phyloP scores from a whole-genome alignment of 1,139 yeast species.

The Candida buenavistaensis region DNA sequence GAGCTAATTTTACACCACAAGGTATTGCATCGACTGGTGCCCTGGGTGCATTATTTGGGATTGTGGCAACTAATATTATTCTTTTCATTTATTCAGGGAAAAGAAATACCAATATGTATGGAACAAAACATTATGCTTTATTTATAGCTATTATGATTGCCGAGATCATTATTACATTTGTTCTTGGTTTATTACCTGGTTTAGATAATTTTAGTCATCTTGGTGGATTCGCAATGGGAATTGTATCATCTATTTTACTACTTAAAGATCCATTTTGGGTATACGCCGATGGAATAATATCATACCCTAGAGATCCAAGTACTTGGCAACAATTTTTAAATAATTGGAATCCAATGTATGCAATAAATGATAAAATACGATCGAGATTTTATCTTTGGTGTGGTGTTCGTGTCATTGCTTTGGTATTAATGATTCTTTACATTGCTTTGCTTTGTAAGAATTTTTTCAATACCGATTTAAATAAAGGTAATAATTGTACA shows the following conservation, averaged over 20 bases:
- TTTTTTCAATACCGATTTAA: conserved; percentile 47
- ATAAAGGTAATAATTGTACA: conserved; percentile 39
- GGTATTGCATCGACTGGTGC: conserved; percentile 76
- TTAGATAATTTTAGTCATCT: conserved; percentile 75
- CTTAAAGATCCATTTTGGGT: conserved; percentile 60
- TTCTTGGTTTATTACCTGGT: conserved; percentile 70
- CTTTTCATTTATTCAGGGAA: conserved; percentile 58
- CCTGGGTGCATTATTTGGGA: conserved; percentile 72
- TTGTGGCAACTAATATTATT: conserved; percentile 62
- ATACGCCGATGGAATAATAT: conserved; percentile 42
- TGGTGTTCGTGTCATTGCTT: conserved; percentile 44
- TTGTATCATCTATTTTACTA: conserved; percentile 51
- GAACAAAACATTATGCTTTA: conserved; percentile 42
- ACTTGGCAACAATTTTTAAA: conserved; percentile 43
- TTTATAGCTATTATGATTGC: conserved; percentile 49
- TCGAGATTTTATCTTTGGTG: conserved; percentile 50
- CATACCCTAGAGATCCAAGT: conserved; percentile 35
- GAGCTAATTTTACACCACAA: conserved; percentile 70
- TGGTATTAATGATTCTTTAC: conserved; percentile 50
- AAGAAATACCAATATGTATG: conserved; percentile 45
- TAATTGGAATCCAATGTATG: conserved; percentile 44
- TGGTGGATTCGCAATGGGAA: conserved; percentile 73
- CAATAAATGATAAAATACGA: conserved; percentile 35
- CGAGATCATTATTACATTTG: conserved; percentile 63
- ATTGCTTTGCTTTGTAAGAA: conserved; percentile 51